A percentile compares a stretch with the other conserved stretches of the same genome.
Evolutionary conservation across 257 asterid genomes (phyloP).

Genomic region (Paulownia fortunei): DNA sequence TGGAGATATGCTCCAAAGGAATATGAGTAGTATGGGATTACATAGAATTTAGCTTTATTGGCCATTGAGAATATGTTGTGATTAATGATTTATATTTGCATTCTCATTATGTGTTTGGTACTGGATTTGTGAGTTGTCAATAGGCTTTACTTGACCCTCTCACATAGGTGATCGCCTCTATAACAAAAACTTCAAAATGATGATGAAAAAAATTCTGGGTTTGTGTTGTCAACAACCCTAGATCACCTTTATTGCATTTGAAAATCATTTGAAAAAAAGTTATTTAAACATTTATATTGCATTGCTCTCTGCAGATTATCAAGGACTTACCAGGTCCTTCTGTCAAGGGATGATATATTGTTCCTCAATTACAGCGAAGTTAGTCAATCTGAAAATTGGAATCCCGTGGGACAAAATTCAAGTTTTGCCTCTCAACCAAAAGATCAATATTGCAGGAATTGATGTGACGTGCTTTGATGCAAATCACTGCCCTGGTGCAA

Average conservation of each 20-base stretch:
- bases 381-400: slow-evolving; percentile 83
- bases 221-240: background rate
- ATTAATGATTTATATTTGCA: too few species aligned
- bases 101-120: too few species aligned
- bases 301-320: slow-evolving; percentile 77
- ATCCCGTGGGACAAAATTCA: slow-evolving; percentile 74
- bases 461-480: slow-evolving; percentile 90
- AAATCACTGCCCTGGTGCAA: slow-evolving; percentile 97
- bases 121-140: too few species aligned
- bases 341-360: slow-evolving; percentile 87
- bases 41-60: too few species aligned
- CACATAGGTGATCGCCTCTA: too few species aligned
- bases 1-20: too few species aligned
- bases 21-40: too few species aligned
- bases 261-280: background rate
- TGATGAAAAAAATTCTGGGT: background rate
- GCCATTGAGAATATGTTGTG: too few species aligned
- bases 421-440: slow-evolving; percentile 85
- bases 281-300: slow-evolving; percentile 8
- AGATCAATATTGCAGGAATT: slow-evolving; percentile 73
- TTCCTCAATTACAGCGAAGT: slow-evolving; percentile 84
- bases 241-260: slow-evolving; percentile 13
- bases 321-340: slow-evolving; percentile 91
- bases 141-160: too few species aligned
- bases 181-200: background rate